Evolutionary conservation across 2,329 filamentous ascomycete genomes (phyloP).

Genomic region (Fusarium luffae): DNA sequence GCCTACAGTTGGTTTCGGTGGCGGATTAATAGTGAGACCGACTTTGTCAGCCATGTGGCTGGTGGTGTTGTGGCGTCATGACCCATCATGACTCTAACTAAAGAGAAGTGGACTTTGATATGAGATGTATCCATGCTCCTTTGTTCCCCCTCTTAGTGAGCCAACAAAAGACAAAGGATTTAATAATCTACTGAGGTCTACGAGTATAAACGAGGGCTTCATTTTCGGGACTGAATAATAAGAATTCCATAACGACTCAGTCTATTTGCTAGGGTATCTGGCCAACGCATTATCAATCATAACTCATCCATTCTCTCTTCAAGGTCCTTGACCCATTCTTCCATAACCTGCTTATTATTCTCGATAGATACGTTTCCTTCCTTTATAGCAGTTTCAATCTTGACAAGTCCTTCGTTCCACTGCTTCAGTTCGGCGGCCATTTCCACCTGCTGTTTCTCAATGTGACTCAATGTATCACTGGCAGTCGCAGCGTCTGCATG

Average conservation of each 20-base stretch:
- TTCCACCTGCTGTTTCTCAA: conserved; percentile 83
- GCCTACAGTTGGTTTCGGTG: not conserved
- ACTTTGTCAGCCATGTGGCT: conserved; percentile 35
- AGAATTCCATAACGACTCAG: not conserved
- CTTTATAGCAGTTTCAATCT: conserved; percentile 79
- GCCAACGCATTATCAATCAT: conserved; percentile 49
- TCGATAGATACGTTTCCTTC: conserved; percentile 77
- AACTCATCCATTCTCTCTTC: conserved; percentile 78
- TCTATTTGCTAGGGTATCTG: conserved; percentile 49
- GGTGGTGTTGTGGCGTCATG: not conserved
- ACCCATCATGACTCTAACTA: not conserved
- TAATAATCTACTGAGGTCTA: not conserved
- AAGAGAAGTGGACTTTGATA: not conserved
- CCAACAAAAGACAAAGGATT: not conserved
- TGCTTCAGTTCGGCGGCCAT: conserved; percentile 85
- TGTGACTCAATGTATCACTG: conserved; percentile 77
- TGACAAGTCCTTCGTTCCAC: conserved; percentile 84
- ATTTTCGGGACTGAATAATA: not conserved
- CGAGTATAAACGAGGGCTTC: not conserved
- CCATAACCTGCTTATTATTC: conserved; percentile 85
- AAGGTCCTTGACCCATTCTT: conserved; percentile 88
- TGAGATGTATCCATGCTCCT: not conserved
- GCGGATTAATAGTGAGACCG: conserved; percentile 25
- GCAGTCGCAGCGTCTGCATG: conserved; percentile 89
- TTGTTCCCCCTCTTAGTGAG: not conserved